These are phyloP conservation scores for Fusarium sororula DNA, from an alignment of 2,329 filamentous ascomycete species.

Conservation along the genomic window DNA sequence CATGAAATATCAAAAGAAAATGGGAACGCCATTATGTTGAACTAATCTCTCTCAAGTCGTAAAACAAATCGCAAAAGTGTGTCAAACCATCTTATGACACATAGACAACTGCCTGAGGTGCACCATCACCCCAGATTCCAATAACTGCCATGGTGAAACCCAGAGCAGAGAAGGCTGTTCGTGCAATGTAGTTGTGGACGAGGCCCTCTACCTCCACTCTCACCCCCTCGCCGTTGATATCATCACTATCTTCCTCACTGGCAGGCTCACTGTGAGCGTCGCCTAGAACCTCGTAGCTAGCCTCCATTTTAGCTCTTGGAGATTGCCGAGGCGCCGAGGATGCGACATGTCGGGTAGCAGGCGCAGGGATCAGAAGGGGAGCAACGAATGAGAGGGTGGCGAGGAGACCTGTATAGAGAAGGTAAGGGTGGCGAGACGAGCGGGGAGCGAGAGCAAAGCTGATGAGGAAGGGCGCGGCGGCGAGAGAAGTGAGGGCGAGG, in stretches of 20 bases:
- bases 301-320: constrained; percentile 65
- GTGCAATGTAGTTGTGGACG: constrained; percentile 62
- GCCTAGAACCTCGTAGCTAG: constrained; percentile 75
- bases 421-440: constrained; percentile 83
- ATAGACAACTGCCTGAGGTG: constrained; percentile 47
- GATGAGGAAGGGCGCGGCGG: constrained; percentile 76
- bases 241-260: constrained; percentile 61
- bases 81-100: constrained; percentile 40
- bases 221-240: constrained; percentile 71
- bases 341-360: constrained; percentile 40
- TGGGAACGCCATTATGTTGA: constrained; percentile 30
- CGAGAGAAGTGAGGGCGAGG: constrained; percentile 72
- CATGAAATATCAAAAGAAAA: background rate
- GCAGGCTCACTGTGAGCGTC: constrained; percentile 60
- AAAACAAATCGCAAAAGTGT: constrained; percentile 1
- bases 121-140: constrained; percentile 73
- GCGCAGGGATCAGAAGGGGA: constrained; percentile 57
- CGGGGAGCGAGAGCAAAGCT: constrained; percentile 81
- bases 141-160: constrained; percentile 70
- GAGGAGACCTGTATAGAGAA: constrained; percentile 83
- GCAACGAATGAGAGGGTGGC: constrained; percentile 68
- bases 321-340: constrained; percentile 44
- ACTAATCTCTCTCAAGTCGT: constrained; percentile 27
- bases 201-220: constrained; percentile 65
- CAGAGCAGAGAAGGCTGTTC: constrained; percentile 62